Evolutionary conservation across 805 yeast species (phyloP).

Genomic region (Pichia rugopelliculosa): DNA sequence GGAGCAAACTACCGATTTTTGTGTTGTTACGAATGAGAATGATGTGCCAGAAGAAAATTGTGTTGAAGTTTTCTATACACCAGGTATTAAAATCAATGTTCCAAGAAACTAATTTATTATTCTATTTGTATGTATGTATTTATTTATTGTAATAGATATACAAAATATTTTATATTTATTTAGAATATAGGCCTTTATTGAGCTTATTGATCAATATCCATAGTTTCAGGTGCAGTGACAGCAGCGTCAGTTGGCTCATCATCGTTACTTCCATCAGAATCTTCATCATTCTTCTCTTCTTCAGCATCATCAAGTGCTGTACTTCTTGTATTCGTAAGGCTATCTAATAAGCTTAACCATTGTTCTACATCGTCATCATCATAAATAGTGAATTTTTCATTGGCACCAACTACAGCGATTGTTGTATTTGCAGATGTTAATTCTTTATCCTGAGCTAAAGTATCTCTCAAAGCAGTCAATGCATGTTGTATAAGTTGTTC

Average conservation of each 20-base stretch:
- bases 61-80: constrained; percentile 66
- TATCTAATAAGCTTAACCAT: constrained; percentile 72
- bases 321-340: constrained; percentile 51
- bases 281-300: constrained; percentile 23
- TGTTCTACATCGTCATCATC: constrained; percentile 84
- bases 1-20: constrained; percentile 64
- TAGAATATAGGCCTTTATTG: background rate
- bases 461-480: constrained; percentile 85
- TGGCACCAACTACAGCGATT: constrained; percentile 88
- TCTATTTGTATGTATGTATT: background rate
- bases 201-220: constrained; percentile 8
- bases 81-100: constrained; percentile 40
- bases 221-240: constrained; percentile 8
- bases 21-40: constrained; percentile 82
- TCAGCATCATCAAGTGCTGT: constrained; percentile 31
- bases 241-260: constrained; percentile 25
- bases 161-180: background rate
- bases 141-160: background rate
- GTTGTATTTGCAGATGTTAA: constrained; percentile 78
- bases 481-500: constrained; percentile 82
- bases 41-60: constrained; percentile 75
- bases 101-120: background rate
- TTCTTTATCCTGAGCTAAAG: constrained; percentile 90
- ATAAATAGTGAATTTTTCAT: constrained; percentile 56
- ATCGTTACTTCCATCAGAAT: constrained; percentile 23